Evolutionary conservation across 2,329 filamentous ascomycete genomes (phyloP), one percentile per base, ranked within the genome.

Genomic region (Cercospora zeina): DNA sequence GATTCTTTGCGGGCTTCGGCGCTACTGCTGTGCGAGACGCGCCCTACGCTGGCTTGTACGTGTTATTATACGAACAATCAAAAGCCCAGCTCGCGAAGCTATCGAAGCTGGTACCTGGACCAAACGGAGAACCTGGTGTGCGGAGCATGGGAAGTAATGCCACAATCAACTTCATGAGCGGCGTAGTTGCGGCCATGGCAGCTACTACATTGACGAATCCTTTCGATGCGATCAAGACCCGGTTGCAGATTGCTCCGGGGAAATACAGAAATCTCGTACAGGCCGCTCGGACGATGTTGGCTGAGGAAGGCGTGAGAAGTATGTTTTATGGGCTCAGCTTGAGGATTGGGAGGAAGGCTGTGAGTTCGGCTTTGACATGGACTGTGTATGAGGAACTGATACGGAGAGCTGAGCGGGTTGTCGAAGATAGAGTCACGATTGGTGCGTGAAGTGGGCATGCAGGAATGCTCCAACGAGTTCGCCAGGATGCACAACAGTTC

Each of bases 291-390:
- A 83, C 87, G 73, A 96, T 99, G 89, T 75, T 97, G 3, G 77
- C 79, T 1, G 89, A 96, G 70, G 93, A 97, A 66, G 93, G 93
- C 0, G 69, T 89, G 19, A 83, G 88, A 58, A 89, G 89, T 64
- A 81, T 99, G 62, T 93, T 95, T 77, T 89, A 95, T 74, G 95
- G 95, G 0, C 77, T 99, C 60, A 90, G 85, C 1, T 79, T 99
- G 68, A 85, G 95, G 61, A 96, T 97, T 82, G 89, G 88, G 50
- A 84, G 95, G 69, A 99, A 99, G 77, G 93, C 92, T 4, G 78
- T 97, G 49, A 97, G 93, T 76, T 93, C 89, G 57, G 95, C 95
- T n/a, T 81, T 97, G 68, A 93, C 93, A 7, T 99, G 95, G 95
- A 97, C 93, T 9, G 82, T 97, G 42, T 99, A 99, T 73, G 95